Conservation (phyloP, 2,329 filamentous ascomycete genomes). For the Raffaelea albimanens region DNA sequence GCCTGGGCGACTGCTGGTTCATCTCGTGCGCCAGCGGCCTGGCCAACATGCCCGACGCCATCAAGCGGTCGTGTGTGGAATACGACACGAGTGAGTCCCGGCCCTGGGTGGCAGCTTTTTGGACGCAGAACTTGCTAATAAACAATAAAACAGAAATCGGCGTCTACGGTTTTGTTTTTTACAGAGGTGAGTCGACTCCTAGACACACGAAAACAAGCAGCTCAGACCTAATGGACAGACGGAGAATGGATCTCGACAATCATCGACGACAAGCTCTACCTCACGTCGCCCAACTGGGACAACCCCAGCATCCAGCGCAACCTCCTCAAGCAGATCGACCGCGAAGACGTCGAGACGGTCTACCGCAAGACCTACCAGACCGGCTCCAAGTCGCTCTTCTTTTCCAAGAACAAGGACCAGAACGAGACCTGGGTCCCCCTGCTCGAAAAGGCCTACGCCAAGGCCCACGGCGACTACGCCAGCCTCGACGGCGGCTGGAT, state of each 20-base stretch:
- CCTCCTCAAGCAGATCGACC: conserved; percentile 65
- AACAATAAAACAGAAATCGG: conserved; percentile 44
- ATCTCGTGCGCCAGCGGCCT: conserved; percentile 71
- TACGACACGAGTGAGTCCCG: conserved; percentile 50
- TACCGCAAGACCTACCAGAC: conserved; percentile 65
- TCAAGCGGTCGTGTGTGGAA: conserved; percentile 67
- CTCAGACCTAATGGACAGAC: conserved; percentile 38
- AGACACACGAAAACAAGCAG: too few relatives aligned
- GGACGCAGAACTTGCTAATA: not conserved
- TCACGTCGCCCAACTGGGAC: conserved; percentile 75
- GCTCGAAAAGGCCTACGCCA: conserved; percentile 72
- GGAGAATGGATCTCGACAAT: conserved; percentile 90
- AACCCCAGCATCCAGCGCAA: conserved; percentile 66
- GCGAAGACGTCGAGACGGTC: conserved; percentile 53
- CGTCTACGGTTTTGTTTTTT: conserved; percentile 86
- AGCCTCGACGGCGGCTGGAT: conserved; percentile 65
- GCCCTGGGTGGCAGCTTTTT: not conserved
- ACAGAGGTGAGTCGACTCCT: conserved; percentile 52
- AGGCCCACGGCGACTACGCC: conserved; percentile 70
- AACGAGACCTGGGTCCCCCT: conserved; percentile 76
- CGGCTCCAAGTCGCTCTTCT: conserved; percentile 66
- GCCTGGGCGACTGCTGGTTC: conserved; percentile 74
- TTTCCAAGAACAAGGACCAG: conserved; percentile 62
- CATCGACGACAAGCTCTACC: conserved; percentile 81
- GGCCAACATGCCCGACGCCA: conserved; percentile 60